Evolutionary conservation across 768 basidiomycete species (phyloP), one percentile per base, ranked within the genome.

Genomic region (Paxillus rubicundulus): DNA sequence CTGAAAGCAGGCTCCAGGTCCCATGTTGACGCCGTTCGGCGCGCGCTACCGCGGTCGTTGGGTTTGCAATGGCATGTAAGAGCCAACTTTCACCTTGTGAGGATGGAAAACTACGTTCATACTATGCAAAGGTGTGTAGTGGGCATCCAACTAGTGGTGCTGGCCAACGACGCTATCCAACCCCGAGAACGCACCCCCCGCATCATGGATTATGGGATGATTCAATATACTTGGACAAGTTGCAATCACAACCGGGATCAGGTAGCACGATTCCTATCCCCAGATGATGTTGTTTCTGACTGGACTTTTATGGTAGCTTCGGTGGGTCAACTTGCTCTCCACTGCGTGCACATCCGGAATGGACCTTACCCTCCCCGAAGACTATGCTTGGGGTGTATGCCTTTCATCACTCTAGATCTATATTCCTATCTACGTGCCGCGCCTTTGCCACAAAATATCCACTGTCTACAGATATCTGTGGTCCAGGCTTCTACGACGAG

Each of bases 131-230:
- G 65, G 67, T 74, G 30, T 75, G 71, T 54, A 85, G 84, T 55
- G 83, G 85, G 2, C 85, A 83, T 70, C 85, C 84, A 5, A 86
- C 85, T 2, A 84, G 81, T 45, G 85, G 87, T 7, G 87, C 66
- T 89, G 87, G 88, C 82, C 86, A 16, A 86, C 87, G 1, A 86
- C 88, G 80, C 68, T 89, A 1, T 82, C 85, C 2, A 71, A 72
- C 48, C 80, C 79, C 1, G 58, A 78, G 57, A 67, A 77, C 34
- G 85, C 85, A 4, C 72, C 86, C 0, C 73, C 88, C 28, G 83
- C 85, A 2, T 86, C 86, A 0, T 91, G 87, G 87, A 75, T 85
- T 13, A 85, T 84, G 2, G 87, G 83, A 10, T 86, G 85, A 84
- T 86, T 87, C 68, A 87, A 87, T 61, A 70, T 87, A 14, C 72